Evolutionary conservation across 169 alveolate genomes (phyloP).

Genomic region (Prorocentrum cordatum): DNA sequence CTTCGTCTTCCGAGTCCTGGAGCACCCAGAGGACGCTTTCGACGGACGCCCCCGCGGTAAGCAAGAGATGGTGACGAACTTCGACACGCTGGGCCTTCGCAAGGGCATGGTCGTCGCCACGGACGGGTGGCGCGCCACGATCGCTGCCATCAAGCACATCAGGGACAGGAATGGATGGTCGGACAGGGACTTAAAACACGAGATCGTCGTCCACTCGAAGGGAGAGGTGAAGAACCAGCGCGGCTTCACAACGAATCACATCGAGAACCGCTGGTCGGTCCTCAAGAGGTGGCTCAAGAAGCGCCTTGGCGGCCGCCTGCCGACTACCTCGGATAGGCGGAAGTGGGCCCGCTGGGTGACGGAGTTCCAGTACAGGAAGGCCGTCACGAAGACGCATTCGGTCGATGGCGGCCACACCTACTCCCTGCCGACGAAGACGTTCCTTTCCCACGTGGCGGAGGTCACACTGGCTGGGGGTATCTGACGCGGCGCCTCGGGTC

Average conservation of each 20-base stretch:
- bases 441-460: too few relatives aligned
- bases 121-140: conserved; percentile 8
- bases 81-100: neutral
- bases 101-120: neutral
- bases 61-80: neutral
- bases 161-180: neutral
- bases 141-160: neutral
- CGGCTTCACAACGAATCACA: neutral
- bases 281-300: neutral
- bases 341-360: too few relatives aligned
- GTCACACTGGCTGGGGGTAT: too few relatives aligned
- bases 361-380: too few relatives aligned
- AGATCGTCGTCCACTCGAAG: neutral
- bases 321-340: neutral
- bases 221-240: neutral
- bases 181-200: neutral
- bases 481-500: too few relatives aligned
- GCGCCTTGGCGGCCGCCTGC: neutral
- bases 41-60: neutral
- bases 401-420: too few relatives aligned
- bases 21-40: neutral
- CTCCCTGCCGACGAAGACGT: too few relatives aligned
- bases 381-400: too few relatives aligned
- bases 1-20: neutral
- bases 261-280: neutral